Conservation (phyloP, 495 filamentous ascomycete species). For the Daldinia decipiens region DNA sequence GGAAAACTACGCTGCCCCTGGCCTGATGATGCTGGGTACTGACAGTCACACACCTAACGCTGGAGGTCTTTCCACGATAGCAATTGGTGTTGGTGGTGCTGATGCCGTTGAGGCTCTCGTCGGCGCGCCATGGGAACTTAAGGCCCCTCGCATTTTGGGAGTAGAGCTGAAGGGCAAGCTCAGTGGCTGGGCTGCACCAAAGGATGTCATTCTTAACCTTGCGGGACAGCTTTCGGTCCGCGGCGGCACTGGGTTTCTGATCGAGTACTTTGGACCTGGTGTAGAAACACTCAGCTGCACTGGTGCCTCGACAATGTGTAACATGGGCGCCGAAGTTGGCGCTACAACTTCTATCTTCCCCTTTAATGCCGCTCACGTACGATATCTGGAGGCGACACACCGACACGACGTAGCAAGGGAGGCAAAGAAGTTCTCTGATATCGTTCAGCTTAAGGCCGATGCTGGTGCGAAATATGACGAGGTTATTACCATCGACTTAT, state of each 20-base stretch:
- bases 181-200: conserved; percentile 90
- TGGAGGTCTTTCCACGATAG: conserved; percentile 91
- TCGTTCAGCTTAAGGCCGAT: conserved; percentile 69
- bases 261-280: conserved; percentile 91
- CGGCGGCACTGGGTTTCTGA: conserved; percentile 91
- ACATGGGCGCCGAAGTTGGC: conserved; percentile 91
- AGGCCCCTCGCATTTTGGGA: conserved; percentile 89
- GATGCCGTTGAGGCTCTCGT: conserved; percentile 98
- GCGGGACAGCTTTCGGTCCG: conserved; percentile 92
- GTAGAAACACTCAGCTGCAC: conserved; percentile 90
- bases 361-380: conserved; percentile 58
- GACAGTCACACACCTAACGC: conserved; percentile 98
- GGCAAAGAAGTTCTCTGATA: conserved; percentile 61
- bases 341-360: conserved; percentile 95
- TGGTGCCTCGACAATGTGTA: conserved; percentile 86
- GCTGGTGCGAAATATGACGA: conserved; percentile 86
- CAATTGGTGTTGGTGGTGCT: conserved; percentile 96
- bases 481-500: conserved; percentile 90
- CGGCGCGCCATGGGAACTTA: conserved; percentile 96
- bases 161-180: conserved; percentile 86
- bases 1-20: conserved; percentile 97
- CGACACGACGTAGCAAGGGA: conserved; percentile 75
- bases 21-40: conserved; percentile 99
- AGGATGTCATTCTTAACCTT: conserved; percentile 91
- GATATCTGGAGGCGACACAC: conserved; percentile 85